A percentile compares a stretch with the other conserved stretches of the same genome.
These are phyloP conservation scores for Phlyctochytrium arcticum DNA, from an alignment of 192 early-diverging fungal species.

Conservation along the genomic window DNA sequence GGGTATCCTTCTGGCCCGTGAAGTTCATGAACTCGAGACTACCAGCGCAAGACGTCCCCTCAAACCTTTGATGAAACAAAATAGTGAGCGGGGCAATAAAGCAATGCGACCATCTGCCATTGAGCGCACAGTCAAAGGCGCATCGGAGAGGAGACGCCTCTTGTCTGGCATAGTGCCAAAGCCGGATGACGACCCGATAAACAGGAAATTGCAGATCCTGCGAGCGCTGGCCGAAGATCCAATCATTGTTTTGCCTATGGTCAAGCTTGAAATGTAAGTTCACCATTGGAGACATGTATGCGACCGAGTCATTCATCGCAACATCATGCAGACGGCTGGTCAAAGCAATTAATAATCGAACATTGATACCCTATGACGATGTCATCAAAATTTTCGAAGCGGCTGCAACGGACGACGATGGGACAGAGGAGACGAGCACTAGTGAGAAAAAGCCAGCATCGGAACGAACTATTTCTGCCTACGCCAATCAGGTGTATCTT, in stretches of 20 bases:
- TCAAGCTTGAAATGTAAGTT: not conserved
- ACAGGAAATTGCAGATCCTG: not conserved
- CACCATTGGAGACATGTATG: not conserved
- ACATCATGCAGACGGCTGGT: not conserved
- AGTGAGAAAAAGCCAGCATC: slow-evolving; percentile 1
- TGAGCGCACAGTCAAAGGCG: not conserved
- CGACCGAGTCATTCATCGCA: too few relatives aligned
- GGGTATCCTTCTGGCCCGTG: not conserved
- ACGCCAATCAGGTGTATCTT: slow-evolving; percentile 39
- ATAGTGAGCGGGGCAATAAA: not conserved
- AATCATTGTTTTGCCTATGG: not conserved
- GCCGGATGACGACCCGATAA: not conserved
- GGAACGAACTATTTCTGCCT: slow-evolving; percentile 35
- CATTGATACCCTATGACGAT: not conserved
- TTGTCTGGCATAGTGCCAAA: not conserved
- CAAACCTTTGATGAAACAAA: not conserved
- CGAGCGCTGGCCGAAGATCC: not conserved
- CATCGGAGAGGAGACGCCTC: not conserved
- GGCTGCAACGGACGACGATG: not conserved
- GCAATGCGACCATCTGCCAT: not conserved
- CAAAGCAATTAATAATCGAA: not conserved
- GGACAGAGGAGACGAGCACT: not conserved
- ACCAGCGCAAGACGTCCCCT: too few relatives aligned
- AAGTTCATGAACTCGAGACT: not conserved
- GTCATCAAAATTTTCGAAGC: slow-evolving; percentile 6